phyloP scores from a whole-genome alignment of 2,329 filamentous ascomycete genomes.

The Aspergillus sojae region DNA sequence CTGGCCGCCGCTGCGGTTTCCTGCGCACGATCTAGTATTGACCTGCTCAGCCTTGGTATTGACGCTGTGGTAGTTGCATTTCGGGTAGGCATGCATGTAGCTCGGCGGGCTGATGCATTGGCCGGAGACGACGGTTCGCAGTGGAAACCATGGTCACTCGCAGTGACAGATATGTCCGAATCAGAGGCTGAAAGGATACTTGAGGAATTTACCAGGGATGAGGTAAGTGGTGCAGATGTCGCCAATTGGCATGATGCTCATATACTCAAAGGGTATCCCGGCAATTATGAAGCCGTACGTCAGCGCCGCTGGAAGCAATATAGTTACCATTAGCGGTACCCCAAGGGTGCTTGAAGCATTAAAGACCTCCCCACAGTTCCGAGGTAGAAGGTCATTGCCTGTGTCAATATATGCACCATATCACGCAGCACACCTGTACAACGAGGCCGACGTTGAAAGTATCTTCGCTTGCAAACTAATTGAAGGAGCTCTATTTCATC shows the following conservation, averaged over 20 bases:
- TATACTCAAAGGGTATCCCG: neutral
- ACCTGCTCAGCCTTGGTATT: neutral
- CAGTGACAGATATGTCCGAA: neutral
- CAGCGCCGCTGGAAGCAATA: neutral
- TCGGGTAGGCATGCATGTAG: neutral
- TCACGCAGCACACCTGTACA: neutral
- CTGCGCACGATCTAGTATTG: neutral
- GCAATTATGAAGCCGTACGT: neutral
- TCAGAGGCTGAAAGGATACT: neutral
- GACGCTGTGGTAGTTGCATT: neutral
- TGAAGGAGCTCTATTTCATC: neutral
- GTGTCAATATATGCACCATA: neutral
- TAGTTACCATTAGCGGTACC: neutral
- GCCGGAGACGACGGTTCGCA: neutral
- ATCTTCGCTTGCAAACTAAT: neutral
- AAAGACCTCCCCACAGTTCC: no score
- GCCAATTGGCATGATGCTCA: neutral
- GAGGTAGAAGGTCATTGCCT: neutral
- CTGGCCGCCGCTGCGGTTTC: neutral
- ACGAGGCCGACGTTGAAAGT: neutral
- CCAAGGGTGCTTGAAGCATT: neutral
- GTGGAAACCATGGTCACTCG: neutral
- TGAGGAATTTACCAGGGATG: neutral
- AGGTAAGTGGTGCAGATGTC: neutral
- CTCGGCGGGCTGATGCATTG: neutral